Base-by-base conservation (phyloP, 148 eudicot genomes). In the Camellia japonica region DNA sequence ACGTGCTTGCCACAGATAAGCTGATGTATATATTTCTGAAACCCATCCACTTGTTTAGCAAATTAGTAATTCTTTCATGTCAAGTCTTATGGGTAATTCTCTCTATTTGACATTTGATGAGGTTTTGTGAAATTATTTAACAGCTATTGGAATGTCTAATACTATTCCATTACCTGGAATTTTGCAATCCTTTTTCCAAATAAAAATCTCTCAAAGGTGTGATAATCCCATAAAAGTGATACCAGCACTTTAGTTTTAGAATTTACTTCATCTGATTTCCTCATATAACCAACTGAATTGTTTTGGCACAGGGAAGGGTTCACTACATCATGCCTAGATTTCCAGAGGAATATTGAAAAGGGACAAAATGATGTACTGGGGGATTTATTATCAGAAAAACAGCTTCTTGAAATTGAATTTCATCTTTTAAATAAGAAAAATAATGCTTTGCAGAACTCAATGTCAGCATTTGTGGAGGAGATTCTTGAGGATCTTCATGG, bases 401-500 rank as follows among this genome's bases (percentile, higher is more conserved):
- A 86, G 76, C 60, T 70, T 76, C 89, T 88, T 58, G 88, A 88
- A 79, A 80, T 82, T 30, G 89, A 83, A 80, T 76, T 85, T 54
- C 76, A 73, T 68, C 38, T 68, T 70, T 80, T 85, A 68, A 76
- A 61, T 68, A 80, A 79, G 83, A 86, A 78, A 68, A 73, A 76
- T 59, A 80, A 62, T 77, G 74, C 71, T 73, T 55, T 86, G 58
- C 71, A 69, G 69, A 78, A 65, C 78, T 85, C 90, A 46, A 70
- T 78, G 79, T 58, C 82, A 11, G 84, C 88, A 60, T 85, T 82
- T 74, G 75, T 85, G 71, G 84, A 86, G 73, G 90, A 88, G 82
- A 83, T 88, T 83, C 83, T 90, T 73, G 83, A 85, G 82, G 92
- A 88, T 80, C 84, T 88, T 44, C 59, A 77, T 58, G 76, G 58